Evolutionary conservation across 2,329 filamentous ascomycete genomes (phyloP), one percentile per base, ranked within the genome.

Genomic region (Fusarium brevicatenulatum): DNA sequence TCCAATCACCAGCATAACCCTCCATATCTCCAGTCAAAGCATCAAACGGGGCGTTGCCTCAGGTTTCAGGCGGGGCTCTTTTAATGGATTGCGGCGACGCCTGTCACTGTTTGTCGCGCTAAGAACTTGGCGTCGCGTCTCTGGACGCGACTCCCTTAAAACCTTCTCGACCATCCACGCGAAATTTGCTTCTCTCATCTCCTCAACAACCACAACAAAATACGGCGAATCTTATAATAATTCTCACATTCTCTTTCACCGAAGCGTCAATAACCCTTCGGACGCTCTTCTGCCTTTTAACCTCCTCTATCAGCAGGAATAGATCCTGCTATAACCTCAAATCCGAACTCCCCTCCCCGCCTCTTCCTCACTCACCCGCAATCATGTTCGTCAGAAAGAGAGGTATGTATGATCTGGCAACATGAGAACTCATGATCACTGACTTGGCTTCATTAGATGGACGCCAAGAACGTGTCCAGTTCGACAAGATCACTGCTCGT

Each of bases 401-500:
- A 81, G 88, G 88, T 90, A 85, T 77, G 88, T 85, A 73, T 61
- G 64, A 39, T 54, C 46, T 50, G 34, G 55, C 43, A 43, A 47
- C 46, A 44, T 49, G n/a, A 53, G n/a, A 28, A 42, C 43, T 60
- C 43, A 50, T 47, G 37, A 34, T 49, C 53, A 54, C 81, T 85
- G 64, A 83, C 78, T n/a, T 13, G 30, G 30, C 25, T 15, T 28
- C 15, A 23, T 21, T 63, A 98, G 96, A 99, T 90, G 95, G 95
- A 86, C 96, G 96, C 88, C 97, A 98, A 88, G 96, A 99, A 90
- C 96, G 96, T 84, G 96, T 99, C 75, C 96, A 99, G 84, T 99
- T 99, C 87, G 96, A 99, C 89, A 99, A 99, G 88, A 99, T 99
- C 90, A 98, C 96, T 80, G 96, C 96, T 79, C 95, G 96, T 85